Base-by-base conservation (phyloP, 2,329 filamentous ascomycete species). In the Cladosporium sp. region DNA sequence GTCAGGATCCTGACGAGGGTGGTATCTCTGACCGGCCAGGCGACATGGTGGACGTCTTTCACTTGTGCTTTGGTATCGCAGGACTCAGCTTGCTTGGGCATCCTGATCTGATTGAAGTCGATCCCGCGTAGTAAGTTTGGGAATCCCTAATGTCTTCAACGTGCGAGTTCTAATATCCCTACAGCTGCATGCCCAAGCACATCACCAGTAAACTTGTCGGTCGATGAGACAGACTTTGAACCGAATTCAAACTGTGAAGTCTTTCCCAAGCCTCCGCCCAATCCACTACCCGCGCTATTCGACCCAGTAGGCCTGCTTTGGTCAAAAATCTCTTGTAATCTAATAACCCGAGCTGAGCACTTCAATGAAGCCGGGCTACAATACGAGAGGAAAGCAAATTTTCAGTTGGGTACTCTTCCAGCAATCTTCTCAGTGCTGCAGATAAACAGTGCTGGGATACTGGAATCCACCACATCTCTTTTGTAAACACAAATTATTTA, bases 11-110 rank as follows among this genome's bases (percentile, higher is more conserved):
- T 1, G 85, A 94, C 51, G 71, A 78, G 25, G 93, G 93, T 20
- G 93, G 93, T 9, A 81, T 98, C 57, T 85, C 92, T 4, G 93
- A 98, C 71, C 77, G 91, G 54, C 92, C 93, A 8, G 91, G 88
- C 20, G 84, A 98, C 63, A 90, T 92, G 85, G 92, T 96, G 18
- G 93, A 98, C 73, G 91, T 98, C 29, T 98, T 94, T 74, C 93
- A 98, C 65, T 97, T 93, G 0, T 74, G 84, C 47, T 98, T 98
- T 67, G 90, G 88, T 19, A 72, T 96, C 56, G 87, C 91, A 16
- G 93, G 93, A 2, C 72, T 98, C 58, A 95, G 90, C 65, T 77
- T 98, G 50, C 72, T 97, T 22, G 83, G 83, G 9, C 88, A 86
- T 62, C 82, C 86, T 6, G 88, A 84, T 1, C 70, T 96, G 38